Evolutionary conservation across 192 early-diverging fungal species (phyloP), one percentile per base, ranked within the genome.

Genomic region (Allomyces javanicus): DNA sequence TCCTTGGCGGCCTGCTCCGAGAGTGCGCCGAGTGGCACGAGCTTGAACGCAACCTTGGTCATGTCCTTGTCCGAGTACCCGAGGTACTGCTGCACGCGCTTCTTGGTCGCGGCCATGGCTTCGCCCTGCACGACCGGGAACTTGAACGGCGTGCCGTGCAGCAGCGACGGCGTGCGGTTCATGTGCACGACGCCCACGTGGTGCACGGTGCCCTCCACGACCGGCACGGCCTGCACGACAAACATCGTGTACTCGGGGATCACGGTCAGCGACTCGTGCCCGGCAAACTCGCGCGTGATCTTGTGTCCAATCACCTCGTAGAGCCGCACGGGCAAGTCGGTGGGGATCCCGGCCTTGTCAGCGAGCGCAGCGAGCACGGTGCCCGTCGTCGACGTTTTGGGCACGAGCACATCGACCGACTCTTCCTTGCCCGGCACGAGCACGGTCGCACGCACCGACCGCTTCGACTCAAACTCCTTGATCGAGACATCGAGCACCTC

Each of bases 51-150:
- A 64, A 87, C 75, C 65, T 85, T 85, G 0, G 72, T 77, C 66
- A 88, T 88, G 44, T 96, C 93, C 77, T 89, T 91, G 55, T 93
- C 87, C 69, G 78, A 79, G 82, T 89, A 79, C 14, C 89, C 89
- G 24, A 88, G 77, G 43, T 83, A 74, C 65, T 63, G 72, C 65
- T 82, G 83, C 66, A 96, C 76, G 9, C 93, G 81, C 64, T 70
- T 67, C 81, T 86, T 89, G 23, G 89, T 89, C 1, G 83, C 84
- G 17, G 77, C 50, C 68, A 89, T 82, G 22, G 72, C 23, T 69
- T 93, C 91, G 62, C 79, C 87, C 10, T 76, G 69, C 26, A 74
- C 79, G 40, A 90, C 69, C 43, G 83, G 69, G 66, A 96, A 87
- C 65, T 75, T 75, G 76, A 97, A 95, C 24, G 95, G 95, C 43